A percentile compares a stretch with the other conserved stretches of the same genome.
Evolutionary conservation across 2,329 filamentous ascomycete species (phyloP).

Genomic region (Alternaria sp.): DNA sequence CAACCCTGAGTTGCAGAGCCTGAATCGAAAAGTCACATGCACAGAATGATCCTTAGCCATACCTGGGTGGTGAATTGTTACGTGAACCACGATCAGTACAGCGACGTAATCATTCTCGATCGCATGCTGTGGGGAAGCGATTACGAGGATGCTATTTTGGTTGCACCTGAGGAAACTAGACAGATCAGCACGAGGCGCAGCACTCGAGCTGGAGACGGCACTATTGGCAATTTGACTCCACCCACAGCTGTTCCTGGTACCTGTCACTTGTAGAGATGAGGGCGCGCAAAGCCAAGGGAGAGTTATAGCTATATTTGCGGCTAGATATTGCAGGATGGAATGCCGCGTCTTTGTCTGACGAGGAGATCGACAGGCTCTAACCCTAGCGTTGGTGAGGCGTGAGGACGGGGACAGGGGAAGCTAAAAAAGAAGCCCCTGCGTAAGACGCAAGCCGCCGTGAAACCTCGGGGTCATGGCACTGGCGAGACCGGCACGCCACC

Average conservation of each 20-base stretch:
- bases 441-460: slow-evolving; percentile 10
- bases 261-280: background rate
- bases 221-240: background rate
- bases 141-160: slow-evolving; percentile 15
- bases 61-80: background rate
- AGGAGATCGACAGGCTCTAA: slow-evolving; percentile 6
- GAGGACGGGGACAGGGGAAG: background rate
- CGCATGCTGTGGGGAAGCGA: slow-evolving; percentile 6
- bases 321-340: background rate
- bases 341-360: slow-evolving; percentile 4
- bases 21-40: background rate
- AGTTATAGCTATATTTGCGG: background rate
- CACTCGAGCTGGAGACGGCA: background rate
- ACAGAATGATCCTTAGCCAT: background rate
- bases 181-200: slow-evolving; percentile 2
- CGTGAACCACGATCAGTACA: background rate
- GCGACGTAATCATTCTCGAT: background rate
- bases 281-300: background rate
- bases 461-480: slow-evolving; percentile 1
- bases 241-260: background rate
- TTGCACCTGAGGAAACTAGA: background rate
- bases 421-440: slow-evolving; percentile 1
- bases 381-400: slow-evolving; percentile 2
- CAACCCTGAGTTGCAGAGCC: background rate
- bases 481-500: slow-evolving; percentile 4